Evolutionary conservation across 352 stramenopile genomes (phyloP).

Genomic region (Blastocystis sp.): DNA sequence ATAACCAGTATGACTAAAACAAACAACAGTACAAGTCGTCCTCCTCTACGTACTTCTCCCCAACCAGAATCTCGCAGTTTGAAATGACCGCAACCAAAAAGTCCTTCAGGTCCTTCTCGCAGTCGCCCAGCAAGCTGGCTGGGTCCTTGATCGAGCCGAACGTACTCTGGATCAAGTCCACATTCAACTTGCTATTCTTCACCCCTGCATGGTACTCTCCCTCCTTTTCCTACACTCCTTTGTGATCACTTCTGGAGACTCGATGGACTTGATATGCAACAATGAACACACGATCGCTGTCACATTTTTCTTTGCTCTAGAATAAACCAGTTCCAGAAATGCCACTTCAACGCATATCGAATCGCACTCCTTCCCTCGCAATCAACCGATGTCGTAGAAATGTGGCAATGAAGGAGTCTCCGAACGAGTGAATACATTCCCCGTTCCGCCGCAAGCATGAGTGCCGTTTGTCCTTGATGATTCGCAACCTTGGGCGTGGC

Average conservation of each 20-base stretch:
- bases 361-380: conserved; percentile 39
- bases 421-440: conserved; percentile 30
- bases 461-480: conserved; percentile 48
- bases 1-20: too few relatives aligned
- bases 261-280: background rate
- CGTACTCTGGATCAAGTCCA: background rate
- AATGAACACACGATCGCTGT: background rate
- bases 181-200: background rate
- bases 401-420: conserved; percentile 32
- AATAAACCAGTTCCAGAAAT: background rate
- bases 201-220: background rate
- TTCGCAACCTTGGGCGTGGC: background rate
- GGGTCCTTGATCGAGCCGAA: background rate
- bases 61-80: background rate
- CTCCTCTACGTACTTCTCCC: background rate
- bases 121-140: background rate
- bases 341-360: conserved; percentile 40
- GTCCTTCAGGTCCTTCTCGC: background rate
- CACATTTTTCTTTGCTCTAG: background rate
- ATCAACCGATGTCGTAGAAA: conserved; percentile 3
- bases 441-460: conserved; percentile 51
- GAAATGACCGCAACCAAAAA: background rate
- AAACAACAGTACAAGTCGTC: background rate
- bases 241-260: background rate
- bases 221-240: background rate